A percentile compares a stretch with the other conserved stretches of the same genome.
Evolutionary conservation across 768 basidiomycete species (phyloP).

Genomic region (Ramaria rubella): DNA sequence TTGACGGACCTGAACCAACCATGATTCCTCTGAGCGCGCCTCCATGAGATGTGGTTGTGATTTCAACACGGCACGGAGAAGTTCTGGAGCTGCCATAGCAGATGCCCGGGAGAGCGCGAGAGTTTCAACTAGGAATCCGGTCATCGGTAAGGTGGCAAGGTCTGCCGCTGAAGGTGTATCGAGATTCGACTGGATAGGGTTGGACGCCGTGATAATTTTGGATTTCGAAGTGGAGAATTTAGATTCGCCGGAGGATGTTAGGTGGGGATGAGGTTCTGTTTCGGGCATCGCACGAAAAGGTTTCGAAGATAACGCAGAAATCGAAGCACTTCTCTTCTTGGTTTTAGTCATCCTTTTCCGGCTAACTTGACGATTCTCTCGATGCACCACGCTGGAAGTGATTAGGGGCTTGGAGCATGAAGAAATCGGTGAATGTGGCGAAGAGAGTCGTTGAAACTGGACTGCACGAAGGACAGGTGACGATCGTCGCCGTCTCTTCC

Average conservation of each 20-base stretch:
- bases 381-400: background rate
- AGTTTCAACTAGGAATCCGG: conserved; percentile 20
- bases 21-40: conserved; percentile 34
- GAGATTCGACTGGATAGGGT: background rate
- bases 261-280: background rate
- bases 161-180: background rate
- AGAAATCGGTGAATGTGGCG: background rate
- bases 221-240: background rate
- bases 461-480: background rate
- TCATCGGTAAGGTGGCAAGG: background rate
- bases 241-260: background rate
- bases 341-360: background rate
- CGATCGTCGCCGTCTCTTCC: background rate
- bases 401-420: background rate
- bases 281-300: background rate
- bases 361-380: background rate
- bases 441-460: background rate
- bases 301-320: background rate
- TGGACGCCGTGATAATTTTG: background rate
- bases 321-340: background rate
- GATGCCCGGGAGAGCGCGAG: conserved; percentile 70
- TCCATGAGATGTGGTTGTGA: conserved; percentile 45
- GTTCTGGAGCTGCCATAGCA: conserved; percentile 46
- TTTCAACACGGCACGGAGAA: conserved; percentile 47
- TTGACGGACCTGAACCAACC: conserved; percentile 42